These are phyloP conservation scores for Trichoderma semiorbis DNA, from an alignment of 2,329 filamentous ascomycete species.

Conservation along the genomic window DNA sequence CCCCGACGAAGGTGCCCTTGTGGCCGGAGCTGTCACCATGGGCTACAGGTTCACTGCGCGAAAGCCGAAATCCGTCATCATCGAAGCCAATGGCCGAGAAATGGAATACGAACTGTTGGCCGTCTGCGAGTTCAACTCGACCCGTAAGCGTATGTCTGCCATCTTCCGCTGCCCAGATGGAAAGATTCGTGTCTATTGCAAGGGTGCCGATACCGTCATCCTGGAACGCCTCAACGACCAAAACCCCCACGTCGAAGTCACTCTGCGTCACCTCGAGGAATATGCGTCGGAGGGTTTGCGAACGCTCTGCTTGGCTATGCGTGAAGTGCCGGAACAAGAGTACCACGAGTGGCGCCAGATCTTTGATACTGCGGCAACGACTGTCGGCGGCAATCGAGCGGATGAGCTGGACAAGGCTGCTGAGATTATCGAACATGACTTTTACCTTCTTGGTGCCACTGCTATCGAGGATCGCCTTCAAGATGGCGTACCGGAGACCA, in stretches of 20 bases:
- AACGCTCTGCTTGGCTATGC: conserved; percentile 91
- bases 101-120: conserved; percentile 86
- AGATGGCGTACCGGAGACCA: conserved; percentile 96
- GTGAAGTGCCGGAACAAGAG: conserved; percentile 85
- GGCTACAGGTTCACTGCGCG: conserved; percentile 90
- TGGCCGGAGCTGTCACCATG: conserved; percentile 80
- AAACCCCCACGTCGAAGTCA: conserved; percentile 85
- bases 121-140: conserved; percentile 98
- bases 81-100: conserved; percentile 68
- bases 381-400: conserved; percentile 84
- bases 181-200: conserved; percentile 89
- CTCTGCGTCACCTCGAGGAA: conserved; percentile 92
- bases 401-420: conserved; percentile 97
- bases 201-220: conserved; percentile 97
- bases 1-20: conserved; percentile 93
- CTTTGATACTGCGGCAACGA: conserved; percentile 84
- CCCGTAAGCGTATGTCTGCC: conserved; percentile 91
- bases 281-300: conserved; percentile 95
- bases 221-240: conserved; percentile 81
- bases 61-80: conserved; percentile 83
- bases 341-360: conserved; percentile 83
- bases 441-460: conserved; percentile 87
- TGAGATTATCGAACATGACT: conserved; percentile 89
- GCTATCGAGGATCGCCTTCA: conserved; percentile 97
- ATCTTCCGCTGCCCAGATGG: conserved; percentile 96